Conservation (phyloP, 2,329 filamentous ascomycete genomes). For the Pleoardoris graminearum region DNA sequence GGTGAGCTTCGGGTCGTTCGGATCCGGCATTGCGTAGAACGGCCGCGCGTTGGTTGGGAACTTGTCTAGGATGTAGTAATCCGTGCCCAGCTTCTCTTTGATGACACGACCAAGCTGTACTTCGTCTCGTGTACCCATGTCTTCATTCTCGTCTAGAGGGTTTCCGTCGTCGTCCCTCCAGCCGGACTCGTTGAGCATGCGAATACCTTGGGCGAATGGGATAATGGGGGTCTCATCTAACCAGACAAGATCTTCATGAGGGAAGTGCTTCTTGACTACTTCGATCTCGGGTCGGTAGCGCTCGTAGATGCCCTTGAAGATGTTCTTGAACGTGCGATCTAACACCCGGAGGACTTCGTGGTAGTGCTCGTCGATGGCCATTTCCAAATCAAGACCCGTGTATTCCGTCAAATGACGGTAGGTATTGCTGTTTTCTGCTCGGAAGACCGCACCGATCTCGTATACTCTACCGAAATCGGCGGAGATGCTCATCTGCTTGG, state of each 20-base stretch:
- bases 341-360: constrained; percentile 81
- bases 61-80: constrained; percentile 94
- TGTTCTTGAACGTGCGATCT: constrained; percentile 78
- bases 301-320: constrained; percentile 72
- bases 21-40: constrained; percentile 89
- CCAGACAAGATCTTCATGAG: constrained; percentile 84
- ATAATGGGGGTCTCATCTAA: constrained; percentile 82
- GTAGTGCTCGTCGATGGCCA: constrained; percentile 87
- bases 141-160: constrained; percentile 70
- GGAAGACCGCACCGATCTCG: constrained; percentile 87
- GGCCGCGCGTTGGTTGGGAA: constrained; percentile 83
- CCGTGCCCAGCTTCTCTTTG: constrained; percentile 82
- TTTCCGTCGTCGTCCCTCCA: constrained; percentile 79
- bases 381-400: constrained; percentile 89
- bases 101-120: constrained; percentile 82
- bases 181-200: constrained; percentile 77
- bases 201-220: constrained; percentile 76
- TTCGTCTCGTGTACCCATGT: constrained; percentile 83
- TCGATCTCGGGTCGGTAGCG: constrained; percentile 74
- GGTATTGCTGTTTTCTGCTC: constrained; percentile 94
- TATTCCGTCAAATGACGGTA: constrained; percentile 94
- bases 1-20: constrained; percentile 71
- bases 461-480: constrained; percentile 89
- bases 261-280: constrained; percentile 79
- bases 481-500: constrained; percentile 90